phyloP scores from a whole-genome alignment of 106 monocot species.

The Gastrodia elata region DNA sequence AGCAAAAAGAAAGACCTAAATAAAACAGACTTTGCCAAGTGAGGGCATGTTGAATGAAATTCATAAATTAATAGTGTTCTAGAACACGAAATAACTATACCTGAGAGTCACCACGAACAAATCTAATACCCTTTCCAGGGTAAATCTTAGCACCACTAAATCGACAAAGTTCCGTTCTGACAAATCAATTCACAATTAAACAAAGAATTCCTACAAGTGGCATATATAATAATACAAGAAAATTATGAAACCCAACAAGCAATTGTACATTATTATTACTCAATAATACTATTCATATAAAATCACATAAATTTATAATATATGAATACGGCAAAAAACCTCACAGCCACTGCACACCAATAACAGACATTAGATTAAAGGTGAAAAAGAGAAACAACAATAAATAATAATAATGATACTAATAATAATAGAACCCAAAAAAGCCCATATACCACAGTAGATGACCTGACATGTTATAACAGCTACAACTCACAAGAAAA shows the following conservation, averaged over 20 bases:
- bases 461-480: too few relatives aligned
- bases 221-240: not conserved
- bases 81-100: constrained; percentile 13
- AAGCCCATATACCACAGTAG: not conserved
- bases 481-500: not conserved
- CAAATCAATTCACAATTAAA: not conserved
- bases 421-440: not conserved
- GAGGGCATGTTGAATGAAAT: not conserved
- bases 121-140: constrained; percentile 61
- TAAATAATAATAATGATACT: not conserved
- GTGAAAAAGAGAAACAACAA: not conserved
- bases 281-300: not conserved
- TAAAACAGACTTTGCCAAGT: too few relatives aligned
- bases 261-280: not conserved
- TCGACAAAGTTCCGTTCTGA: constrained; percentile 37
- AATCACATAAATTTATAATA: not conserved
- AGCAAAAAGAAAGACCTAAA: constrained; percentile 53
- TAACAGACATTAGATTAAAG: not conserved
- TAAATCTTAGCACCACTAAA: constrained; percentile 68
- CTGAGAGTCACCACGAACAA: constrained; percentile 50
- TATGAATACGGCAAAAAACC: not conserved
- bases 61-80: not conserved
- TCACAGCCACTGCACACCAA: not conserved
- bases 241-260: not conserved
- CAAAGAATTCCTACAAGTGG: too few relatives aligned